A percentile compares a stretch with the other conserved stretches of the same genome.
phyloP scores from a whole-genome alignment of 202 grass and related monocot species.

The Digitaria exilis region DNA sequence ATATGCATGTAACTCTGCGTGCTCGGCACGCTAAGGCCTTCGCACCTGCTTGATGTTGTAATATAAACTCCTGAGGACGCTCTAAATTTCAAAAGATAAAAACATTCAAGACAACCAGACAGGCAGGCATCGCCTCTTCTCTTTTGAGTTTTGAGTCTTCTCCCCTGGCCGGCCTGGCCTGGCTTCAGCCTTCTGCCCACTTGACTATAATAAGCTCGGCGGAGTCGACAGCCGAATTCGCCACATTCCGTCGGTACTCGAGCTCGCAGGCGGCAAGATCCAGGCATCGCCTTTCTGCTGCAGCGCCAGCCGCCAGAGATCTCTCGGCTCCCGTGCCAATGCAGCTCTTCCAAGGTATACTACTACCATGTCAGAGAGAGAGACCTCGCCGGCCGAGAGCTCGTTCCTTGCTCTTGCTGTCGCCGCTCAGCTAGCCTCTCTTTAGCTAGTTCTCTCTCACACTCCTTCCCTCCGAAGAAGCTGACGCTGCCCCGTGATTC shows the following conservation, averaged over 20 bases:
- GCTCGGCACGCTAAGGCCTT: not conserved
- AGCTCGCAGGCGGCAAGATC: conserved; percentile 38
- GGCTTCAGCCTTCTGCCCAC: not conserved
- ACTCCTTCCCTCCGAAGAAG: not conserved
- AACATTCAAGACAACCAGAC: not conserved
- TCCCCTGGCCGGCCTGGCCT: not conserved
- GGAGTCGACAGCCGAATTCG: conserved; percentile 37
- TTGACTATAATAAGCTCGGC: conserved; percentile 50
- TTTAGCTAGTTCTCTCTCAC: not conserved
- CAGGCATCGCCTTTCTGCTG: conserved; percentile 52
- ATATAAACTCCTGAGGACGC: conserved; percentile 14
- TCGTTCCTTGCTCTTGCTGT: not conserved
- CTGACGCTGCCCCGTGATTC: conserved; percentile 11
- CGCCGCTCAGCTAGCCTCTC: not conserved
- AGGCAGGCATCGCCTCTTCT: conserved; percentile 5
- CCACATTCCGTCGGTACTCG: conserved; percentile 45
- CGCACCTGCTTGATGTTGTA: not conserved
- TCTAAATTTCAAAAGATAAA: conserved; percentile 6
- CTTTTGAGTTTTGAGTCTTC: too few species aligned
- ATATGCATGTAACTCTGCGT: conserved; percentile 6
- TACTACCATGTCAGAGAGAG: not conserved
- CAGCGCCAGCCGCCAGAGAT: conserved; percentile 38
- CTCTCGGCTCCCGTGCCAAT: conserved; percentile 38
- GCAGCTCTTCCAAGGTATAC: conserved; percentile 60
- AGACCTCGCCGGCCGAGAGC: not conserved